Evolutionary conservation across 83 land plant genomes (phyloP).

Genomic region (Isoetes engelmannii): DNA sequence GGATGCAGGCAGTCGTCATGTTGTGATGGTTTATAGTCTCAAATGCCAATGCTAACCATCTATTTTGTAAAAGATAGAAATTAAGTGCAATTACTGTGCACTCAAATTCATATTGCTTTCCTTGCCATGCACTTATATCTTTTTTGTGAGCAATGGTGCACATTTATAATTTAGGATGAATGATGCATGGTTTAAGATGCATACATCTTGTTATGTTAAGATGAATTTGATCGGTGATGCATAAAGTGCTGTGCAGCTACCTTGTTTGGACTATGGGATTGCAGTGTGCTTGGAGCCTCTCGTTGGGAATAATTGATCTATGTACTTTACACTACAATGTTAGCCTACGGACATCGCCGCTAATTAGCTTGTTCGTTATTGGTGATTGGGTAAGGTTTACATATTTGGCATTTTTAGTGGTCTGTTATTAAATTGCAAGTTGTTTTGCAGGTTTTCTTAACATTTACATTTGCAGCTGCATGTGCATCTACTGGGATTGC

Average conservation of each 20-base stretch:
- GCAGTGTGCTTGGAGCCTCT: constrained; percentile 8
- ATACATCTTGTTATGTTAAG: neutral
- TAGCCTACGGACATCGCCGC: constrained; percentile 2
- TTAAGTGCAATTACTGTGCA: neutral
- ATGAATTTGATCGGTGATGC: neutral
- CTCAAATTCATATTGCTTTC: neutral
- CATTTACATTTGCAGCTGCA: constrained; percentile 14
- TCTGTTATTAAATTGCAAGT: neutral
- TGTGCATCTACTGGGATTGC: constrained; percentile 11
- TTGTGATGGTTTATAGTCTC: too few relatives aligned
- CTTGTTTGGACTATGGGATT: constrained; percentile 9
- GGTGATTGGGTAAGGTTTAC: constrained; percentile 15
- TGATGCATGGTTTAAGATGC: neutral
- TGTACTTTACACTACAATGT: neutral
- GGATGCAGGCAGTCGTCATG: too few relatives aligned
- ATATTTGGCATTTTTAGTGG: neutral
- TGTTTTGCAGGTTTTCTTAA: neutral
- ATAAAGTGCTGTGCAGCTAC: constrained; percentile 5
- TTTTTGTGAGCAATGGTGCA: neutral
- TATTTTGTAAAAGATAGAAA: neutral
- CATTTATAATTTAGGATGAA: neutral
- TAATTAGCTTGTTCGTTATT: constrained; percentile 7
- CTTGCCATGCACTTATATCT: neutral
- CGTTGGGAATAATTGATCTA: constrained; percentile 2
- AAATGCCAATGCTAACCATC: too few relatives aligned